phyloP scores from a whole-genome alignment of 2,329 filamentous ascomycete genomes.

The Fusarium pininemorale region DNA sequence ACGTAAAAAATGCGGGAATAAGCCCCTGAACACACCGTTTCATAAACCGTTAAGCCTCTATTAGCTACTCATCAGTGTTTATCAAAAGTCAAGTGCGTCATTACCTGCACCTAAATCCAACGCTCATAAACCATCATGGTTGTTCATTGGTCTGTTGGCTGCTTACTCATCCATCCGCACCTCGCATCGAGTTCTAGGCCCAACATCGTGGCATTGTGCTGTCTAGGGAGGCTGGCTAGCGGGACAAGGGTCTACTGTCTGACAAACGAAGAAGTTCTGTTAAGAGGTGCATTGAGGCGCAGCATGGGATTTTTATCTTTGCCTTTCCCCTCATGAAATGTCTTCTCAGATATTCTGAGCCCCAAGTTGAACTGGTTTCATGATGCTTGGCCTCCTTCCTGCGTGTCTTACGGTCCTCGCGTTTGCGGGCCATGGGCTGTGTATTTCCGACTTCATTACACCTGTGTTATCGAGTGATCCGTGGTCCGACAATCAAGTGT shows the following conservation, averaged over 20 bases:
- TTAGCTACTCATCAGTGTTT: not conserved
- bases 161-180: constrained; percentile 2
- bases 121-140: not conserved
- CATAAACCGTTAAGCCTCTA: not conserved
- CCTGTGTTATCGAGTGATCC: rapidly evolving
- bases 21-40: not conserved
- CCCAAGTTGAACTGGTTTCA: rapidly evolving
- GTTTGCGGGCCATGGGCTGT: not conserved
- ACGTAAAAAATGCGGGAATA: no score
- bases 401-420: rapidly evolving
- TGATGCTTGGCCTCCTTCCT: rapidly evolving
- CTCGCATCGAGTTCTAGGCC: not conserved
- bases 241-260: not conserved
- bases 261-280: not conserved
- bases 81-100: constrained; percentile 4
- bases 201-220: not conserved
- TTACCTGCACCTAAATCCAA: not conserved
- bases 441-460: not conserved
- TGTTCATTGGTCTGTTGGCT: not conserved
- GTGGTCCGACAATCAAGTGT: not conserved
- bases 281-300: not conserved
- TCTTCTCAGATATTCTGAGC: rapidly evolving
- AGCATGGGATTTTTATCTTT: not conserved
- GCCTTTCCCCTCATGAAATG: not conserved
- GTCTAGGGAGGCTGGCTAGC: constrained; percentile 1